A percentile compares a stretch with the other conserved stretches of the same genome.
Evolutionary conservation across 1,284 basidiomycete species (phyloP).

Genomic region (Irpex lacteus): DNA sequence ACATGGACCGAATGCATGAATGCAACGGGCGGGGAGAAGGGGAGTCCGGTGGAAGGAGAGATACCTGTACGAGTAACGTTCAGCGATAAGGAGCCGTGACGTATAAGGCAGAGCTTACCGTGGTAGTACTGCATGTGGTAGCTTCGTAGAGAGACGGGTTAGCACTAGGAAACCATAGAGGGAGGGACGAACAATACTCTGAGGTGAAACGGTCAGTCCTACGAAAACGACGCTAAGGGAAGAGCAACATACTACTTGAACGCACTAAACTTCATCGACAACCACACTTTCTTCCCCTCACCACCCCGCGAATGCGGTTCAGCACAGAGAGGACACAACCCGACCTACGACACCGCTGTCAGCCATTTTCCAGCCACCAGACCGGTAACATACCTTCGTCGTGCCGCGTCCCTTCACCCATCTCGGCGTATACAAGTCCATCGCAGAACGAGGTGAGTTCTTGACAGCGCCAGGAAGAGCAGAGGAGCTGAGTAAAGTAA

Average conservation of each 20-base stretch:
- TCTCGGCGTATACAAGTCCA: conserved; percentile 77
- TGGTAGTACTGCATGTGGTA: conserved; percentile 81
- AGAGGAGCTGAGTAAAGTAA: conserved; percentile 19
- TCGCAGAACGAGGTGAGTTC: conserved; percentile 50
- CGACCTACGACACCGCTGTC: conserved; percentile 34
- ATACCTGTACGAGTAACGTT: conserved; percentile 9
- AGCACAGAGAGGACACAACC: conserved; percentile 75
- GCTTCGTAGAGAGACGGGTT: conserved; percentile 30
- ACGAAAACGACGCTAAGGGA: not conserved
- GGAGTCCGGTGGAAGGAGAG: conserved; percentile 46
- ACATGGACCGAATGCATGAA: conserved; percentile 31
- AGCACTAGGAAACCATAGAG: not conserved
- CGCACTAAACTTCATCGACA: conserved; percentile 77
- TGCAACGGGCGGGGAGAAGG: conserved; percentile 71
- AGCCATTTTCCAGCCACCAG: not conserved
- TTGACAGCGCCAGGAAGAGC: conserved; percentile 42
- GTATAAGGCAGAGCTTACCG: conserved; percentile 38
- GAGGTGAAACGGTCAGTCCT: not conserved
- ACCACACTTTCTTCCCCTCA: conserved; percentile 60
- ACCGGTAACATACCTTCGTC: conserved; percentile 43
- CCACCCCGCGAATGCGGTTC: conserved; percentile 63
- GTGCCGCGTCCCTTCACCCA: conserved; percentile 69
- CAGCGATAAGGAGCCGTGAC: not conserved
- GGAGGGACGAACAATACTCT: conserved; percentile 15
- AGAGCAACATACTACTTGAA: conserved; percentile 63